Conservation (phyloP, 192 early-diverging fungal species). For the Pecoramyces ruminantium region DNA sequence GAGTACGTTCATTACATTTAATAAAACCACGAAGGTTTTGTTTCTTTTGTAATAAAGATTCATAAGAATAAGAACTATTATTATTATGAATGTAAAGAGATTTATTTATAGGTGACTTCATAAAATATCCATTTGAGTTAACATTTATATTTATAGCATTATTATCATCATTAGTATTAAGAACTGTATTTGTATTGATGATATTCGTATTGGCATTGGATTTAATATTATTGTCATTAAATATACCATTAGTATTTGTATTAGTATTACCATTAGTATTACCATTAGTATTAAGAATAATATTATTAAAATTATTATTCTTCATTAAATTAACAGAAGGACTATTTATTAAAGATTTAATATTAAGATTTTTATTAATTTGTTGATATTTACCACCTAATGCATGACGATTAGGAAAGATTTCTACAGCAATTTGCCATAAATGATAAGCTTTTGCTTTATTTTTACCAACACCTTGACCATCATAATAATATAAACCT, state of each 20-base stretch:
- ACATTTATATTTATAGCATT: too few relatives aligned
- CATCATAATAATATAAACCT: not conserved
- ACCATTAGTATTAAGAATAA: too few relatives aligned
- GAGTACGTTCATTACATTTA: not conserved
- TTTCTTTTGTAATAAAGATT: not conserved
- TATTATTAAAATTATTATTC: too few relatives aligned
- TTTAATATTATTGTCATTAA: too few relatives aligned
- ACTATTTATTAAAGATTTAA: not conserved
- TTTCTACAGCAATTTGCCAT: not conserved
- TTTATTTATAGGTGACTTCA: not conserved
- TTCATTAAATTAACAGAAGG: not conserved
- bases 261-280: too few relatives aligned
- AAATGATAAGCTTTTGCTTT: not conserved
- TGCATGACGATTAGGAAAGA: not conserved
- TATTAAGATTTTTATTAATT: not conserved
- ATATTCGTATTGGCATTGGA: too few relatives aligned
- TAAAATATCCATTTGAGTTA: too few relatives aligned
- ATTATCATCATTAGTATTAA: too few relatives aligned
- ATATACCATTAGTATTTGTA: too few relatives aligned
- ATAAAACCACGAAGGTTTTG: not conserved
- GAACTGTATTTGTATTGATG: too few relatives aligned
- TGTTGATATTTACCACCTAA: not conserved
- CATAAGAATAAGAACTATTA: not conserved
- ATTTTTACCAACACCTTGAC: not conserved
- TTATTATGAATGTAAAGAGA: not conserved